phyloP scores from a whole-genome alignment of 1,284 basidiomycete genomes.

The Ceratobasidium sp. region DNA sequence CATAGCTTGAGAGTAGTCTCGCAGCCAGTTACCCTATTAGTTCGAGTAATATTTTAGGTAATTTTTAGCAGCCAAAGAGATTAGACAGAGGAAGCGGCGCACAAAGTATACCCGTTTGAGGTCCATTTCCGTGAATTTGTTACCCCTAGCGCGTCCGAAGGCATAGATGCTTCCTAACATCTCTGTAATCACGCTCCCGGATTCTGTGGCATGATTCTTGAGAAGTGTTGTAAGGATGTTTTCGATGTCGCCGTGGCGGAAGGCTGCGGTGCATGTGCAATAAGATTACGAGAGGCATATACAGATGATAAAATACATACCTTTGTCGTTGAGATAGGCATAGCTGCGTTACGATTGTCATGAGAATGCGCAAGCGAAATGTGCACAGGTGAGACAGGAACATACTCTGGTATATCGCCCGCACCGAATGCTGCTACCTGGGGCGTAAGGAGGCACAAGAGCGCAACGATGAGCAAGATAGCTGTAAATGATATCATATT shows the following conservation, averaged over 20 bases:
- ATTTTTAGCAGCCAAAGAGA: conserved; percentile 25
- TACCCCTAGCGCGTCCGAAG: conserved; percentile 50
- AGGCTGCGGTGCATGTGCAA: conserved; percentile 53
- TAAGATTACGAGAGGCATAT: not conserved
- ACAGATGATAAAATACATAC: not conserved
- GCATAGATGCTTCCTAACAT: conserved; percentile 52
- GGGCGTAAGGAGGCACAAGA: conserved; percentile 40
- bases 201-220: conserved; percentile 22
- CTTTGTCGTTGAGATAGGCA: conserved; percentile 63
- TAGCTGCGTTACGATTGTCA: conserved; percentile 1
- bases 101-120: conserved; percentile 72
- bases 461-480: conserved; percentile 32
- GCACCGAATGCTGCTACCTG: conserved; percentile 44
- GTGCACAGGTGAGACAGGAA: not conserved
- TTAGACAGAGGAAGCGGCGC: conserved; percentile 45
- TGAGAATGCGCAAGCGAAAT: not conserved
- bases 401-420: conserved; percentile 42
- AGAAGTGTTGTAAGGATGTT: conserved; percentile 19
- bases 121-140: conserved; percentile 66
- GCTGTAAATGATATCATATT: conserved; percentile 28
- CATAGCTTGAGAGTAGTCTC: conserved; percentile 71
- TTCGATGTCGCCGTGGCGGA: conserved; percentile 62
- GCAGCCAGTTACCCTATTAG: conserved; percentile 69
- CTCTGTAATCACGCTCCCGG: conserved; percentile 58
- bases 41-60: no score